phyloP scores from a whole-genome alignment of 768 basidiomycete genomes.

The Suillus variegatus region DNA sequence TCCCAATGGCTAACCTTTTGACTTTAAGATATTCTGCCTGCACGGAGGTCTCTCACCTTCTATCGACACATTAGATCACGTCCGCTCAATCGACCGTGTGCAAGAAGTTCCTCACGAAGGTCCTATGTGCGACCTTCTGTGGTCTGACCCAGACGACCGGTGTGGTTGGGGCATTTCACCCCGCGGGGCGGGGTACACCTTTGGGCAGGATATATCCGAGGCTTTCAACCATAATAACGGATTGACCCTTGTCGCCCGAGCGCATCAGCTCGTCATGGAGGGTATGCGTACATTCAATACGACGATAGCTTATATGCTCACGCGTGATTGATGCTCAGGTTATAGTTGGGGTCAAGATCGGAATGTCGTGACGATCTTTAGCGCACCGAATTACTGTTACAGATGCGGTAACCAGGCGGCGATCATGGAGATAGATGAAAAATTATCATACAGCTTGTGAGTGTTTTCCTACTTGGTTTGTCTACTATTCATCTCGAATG shows the following conservation, averaged over 20 bases:
- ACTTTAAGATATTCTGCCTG: conserved; percentile 90
- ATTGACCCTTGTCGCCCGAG: conserved; percentile 90
- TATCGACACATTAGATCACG: conserved; percentile 99
- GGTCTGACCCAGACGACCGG: conserved; percentile 99
- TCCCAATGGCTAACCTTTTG: conserved; percentile 7
- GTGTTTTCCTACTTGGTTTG: conserved; percentile 31
- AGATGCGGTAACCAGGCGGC: conserved; percentile 99
- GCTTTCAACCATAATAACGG: conserved; percentile 99
- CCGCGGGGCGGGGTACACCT: conserved; percentile 97
- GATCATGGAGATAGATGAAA: conserved; percentile 99
- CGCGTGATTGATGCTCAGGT: conserved; percentile 40
- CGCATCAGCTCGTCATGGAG: conserved; percentile 97
- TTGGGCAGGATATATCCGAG: conserved; percentile 98
- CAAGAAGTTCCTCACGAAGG: conserved; percentile 99
- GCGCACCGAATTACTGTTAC: conserved; percentile 99
- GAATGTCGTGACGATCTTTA: conserved; percentile 99
- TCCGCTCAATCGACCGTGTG: conserved; percentile 96
- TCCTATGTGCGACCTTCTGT: conserved; percentile 98
- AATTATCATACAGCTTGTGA: conserved; percentile 90
- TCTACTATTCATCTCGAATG: not conserved
- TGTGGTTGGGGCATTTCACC: conserved; percentile 99
- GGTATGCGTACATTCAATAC: conserved; percentile 49
- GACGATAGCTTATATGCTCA: conserved; percentile 12
- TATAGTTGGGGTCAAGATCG: conserved; percentile 99
- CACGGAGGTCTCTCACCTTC: conserved; percentile 98